These are phyloP conservation scores for Talinum fruticosum DNA, from an alignment of 148 eudicot genomes.

Conservation along the genomic window DNA sequence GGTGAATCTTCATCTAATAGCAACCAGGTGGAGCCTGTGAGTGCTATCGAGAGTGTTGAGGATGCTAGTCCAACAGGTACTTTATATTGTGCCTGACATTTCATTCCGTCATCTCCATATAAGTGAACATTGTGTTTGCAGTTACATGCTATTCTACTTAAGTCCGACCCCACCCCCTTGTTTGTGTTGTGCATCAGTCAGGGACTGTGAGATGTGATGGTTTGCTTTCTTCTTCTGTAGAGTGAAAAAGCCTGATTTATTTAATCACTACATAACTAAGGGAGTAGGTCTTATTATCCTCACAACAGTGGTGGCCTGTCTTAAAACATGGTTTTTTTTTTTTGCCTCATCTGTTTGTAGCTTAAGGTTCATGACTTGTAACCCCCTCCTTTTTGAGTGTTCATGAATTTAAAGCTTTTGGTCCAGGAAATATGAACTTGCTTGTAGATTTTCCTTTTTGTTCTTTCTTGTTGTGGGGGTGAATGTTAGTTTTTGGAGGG, in stretches of 20 bases:
- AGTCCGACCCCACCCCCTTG: too few species aligned
- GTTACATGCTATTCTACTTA: background rate
- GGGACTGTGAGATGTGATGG: background rate
- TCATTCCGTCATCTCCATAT: background rate
- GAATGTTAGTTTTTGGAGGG: background rate
- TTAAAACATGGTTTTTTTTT: too few species aligned
- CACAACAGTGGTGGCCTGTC: background rate
- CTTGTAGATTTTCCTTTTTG: too few species aligned
- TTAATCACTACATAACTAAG: background rate
- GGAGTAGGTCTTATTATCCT: background rate
- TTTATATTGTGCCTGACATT: slow-evolving; percentile 20
- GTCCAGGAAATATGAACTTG: background rate
- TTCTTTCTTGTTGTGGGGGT: background rate
- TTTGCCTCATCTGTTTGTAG: background rate
- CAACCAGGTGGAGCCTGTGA: slow-evolving; percentile 25
- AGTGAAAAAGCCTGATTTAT: background rate
- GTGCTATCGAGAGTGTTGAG: slow-evolving; percentile 28
- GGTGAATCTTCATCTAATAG: slow-evolving; percentile 31
- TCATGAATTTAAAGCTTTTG: background rate
- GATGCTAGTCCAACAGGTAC: slow-evolving; percentile 41
- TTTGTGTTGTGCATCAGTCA: background rate
- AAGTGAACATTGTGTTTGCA: background rate
- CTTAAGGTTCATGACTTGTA: too few species aligned
- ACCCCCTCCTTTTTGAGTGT: background rate
- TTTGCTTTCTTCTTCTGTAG: background rate